phyloP scores from a whole-genome alignment of 2,329 filamentous ascomycete species.

The Aspergillus fijiensis region DNA sequence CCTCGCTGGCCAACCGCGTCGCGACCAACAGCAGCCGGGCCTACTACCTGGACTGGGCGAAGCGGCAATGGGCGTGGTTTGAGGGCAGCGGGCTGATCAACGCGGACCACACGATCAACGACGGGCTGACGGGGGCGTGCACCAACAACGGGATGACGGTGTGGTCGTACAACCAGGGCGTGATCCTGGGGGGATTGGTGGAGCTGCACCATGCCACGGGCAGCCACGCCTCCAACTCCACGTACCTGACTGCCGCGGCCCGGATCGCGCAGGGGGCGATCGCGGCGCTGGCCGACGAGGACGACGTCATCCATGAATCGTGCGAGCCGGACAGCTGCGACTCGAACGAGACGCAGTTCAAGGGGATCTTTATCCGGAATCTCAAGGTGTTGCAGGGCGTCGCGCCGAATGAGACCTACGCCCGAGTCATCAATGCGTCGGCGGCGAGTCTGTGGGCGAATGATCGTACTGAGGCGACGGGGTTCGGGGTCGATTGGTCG shows the following conservation, averaged over 20 bases:
- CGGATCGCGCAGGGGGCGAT: not conserved
- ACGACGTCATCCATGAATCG: conserved; percentile 45
- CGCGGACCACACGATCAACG: conserved; percentile 51
- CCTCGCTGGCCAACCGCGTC: conserved; percentile 55
- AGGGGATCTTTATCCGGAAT: conserved; percentile 69
- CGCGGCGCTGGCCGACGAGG: not conserved
- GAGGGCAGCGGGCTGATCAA: conserved; percentile 50
- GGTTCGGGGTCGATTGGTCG: not conserved
- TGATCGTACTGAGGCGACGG: not conserved
- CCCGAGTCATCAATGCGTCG: not conserved
- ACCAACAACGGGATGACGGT: conserved; percentile 46
- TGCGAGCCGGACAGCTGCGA: conserved; percentile 54
- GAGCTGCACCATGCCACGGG: conserved; percentile 46
- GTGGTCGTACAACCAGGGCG: conserved; percentile 63
- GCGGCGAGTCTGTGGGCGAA: not conserved
- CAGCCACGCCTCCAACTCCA: not conserved
- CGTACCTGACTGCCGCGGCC: not conserved
- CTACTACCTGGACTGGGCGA: conserved; percentile 49
- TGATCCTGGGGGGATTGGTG: conserved; percentile 58
- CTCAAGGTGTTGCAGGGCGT: conserved; percentile 57
- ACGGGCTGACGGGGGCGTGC: conserved; percentile 52
- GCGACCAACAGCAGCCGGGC: conserved; percentile 23
- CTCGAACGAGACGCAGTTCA: conserved; percentile 63
- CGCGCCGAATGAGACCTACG: conserved; percentile 52
- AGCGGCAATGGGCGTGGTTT: conserved; percentile 55